Conservation (phyloP, 1,284 basidiomycete genomes). For the Puccinia brachypodii region DNA sequence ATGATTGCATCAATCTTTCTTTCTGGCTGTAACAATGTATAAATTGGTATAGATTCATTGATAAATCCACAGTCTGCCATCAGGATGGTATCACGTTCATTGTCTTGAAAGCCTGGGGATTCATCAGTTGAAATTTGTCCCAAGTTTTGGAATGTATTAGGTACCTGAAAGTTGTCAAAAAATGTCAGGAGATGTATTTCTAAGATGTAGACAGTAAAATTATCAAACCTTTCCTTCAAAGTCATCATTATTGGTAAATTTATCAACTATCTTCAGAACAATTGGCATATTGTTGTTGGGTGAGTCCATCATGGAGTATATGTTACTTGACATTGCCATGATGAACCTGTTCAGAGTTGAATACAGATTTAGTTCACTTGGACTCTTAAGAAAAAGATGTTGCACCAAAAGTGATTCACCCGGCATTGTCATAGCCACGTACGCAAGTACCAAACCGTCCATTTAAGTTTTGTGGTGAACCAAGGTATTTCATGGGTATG, state of each 20-base stretch:
- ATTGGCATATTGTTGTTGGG: constrained; percentile 15
- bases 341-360: constrained; percentile 14
- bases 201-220: background rate
- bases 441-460: background rate
- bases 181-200: background rate
- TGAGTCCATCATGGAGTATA: constrained; percentile 22
- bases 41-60: constrained; percentile 29
- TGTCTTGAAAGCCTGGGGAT: constrained; percentile 20
- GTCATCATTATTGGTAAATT: constrained; percentile 32
- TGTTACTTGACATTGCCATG: constrained; percentile 46
- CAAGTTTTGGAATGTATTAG: constrained; percentile 40
- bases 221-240: constrained; percentile 41
- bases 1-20: constrained; percentile 42
- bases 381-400: background rate
- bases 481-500: constrained; percentile 19
- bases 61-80: constrained; percentile 43
- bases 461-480: background rate
- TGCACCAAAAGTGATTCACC: background rate
- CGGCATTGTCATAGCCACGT: constrained; percentile 28
- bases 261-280: constrained; percentile 1
- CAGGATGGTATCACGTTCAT: constrained; percentile 7
- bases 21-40: constrained; percentile 35
- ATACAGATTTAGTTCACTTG: background rate
- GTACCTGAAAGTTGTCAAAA: constrained; percentile 15
- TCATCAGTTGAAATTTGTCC: background rate